These are phyloP conservation scores for Entomortierella chlamydospora DNA, from an alignment of 192 early-diverging fungal genomes.

Conservation along the genomic window DNA sequence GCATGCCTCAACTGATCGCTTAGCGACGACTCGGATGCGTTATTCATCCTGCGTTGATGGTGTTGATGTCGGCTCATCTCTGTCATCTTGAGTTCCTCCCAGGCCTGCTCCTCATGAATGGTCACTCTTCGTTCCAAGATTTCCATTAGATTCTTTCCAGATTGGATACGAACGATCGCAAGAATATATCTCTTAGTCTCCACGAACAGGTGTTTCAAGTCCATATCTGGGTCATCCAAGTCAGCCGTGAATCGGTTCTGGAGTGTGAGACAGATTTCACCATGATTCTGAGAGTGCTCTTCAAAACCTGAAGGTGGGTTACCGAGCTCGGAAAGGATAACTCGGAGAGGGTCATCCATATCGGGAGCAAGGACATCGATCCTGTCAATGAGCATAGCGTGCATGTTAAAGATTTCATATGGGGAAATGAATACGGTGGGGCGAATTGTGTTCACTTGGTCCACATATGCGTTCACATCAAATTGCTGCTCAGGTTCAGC, in stretches of 20 bases:
- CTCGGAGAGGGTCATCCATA: constrained; percentile 71
- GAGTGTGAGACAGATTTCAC: constrained; percentile 74
- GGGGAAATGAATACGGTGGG: constrained; percentile 92
- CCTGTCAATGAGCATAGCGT: constrained; percentile 83
- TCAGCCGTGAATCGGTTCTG: constrained; percentile 77
- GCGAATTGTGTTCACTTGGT: constrained; percentile 81
- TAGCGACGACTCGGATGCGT: constrained; percentile 31
- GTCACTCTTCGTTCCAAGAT: constrained; percentile 84
- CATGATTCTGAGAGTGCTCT: constrained; percentile 53
- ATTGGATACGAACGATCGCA: constrained; percentile 87
- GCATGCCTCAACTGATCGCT: constrained; percentile 6
- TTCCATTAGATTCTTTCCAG: constrained; percentile 84
- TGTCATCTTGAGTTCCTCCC: constrained; percentile 56
- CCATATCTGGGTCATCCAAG: constrained; percentile 61
- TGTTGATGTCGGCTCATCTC: constrained; percentile 46
- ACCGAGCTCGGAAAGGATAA: constrained; percentile 77
- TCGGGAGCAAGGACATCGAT: constrained; percentile 78
- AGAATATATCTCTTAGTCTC: constrained; percentile 93
- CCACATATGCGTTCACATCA: constrained; percentile 90
- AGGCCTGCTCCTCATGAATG: constrained; percentile 79
- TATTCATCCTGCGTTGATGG: constrained; percentile 36
- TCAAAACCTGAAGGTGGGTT: constrained; percentile 56
- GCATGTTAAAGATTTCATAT: constrained; percentile 91
- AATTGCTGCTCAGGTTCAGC: constrained; percentile 90
- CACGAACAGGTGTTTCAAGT: constrained; percentile 76